Evolutionary conservation across 2,329 filamentous ascomycete genomes (phyloP), one percentile per base, ranked within the genome.

Genomic region (Leptodontidium sp.): DNA sequence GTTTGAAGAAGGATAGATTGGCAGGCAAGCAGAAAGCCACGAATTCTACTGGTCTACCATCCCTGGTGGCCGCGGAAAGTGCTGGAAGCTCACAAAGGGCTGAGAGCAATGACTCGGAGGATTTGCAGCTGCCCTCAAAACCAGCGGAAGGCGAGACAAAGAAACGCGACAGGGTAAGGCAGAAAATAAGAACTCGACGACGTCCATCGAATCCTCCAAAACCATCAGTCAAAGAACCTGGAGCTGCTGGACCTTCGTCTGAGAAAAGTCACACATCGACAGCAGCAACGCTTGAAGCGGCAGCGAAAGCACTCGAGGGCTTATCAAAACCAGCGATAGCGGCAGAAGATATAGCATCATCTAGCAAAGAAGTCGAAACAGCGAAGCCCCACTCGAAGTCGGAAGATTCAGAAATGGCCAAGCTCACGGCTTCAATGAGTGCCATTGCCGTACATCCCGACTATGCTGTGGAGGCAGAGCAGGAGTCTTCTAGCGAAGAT

Each of bases 181-280:
- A 72, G 17, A 78, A 75, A 64, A 70, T 78, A 17, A 79, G 75
- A 69, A 73, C 68, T 62, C 73, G 76, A 66, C 73, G 74, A 35
- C 74, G 74, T 15, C 70, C 68, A 68, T 74, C 75, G 4, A 75
- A 72, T 11, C 40, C 62, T 15, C 64, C 70, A 12, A 62, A 43
- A 50, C 52, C 68, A 38, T 21, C 53, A 21, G 32, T n/a, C 5
- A 69, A 66, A 50, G 70, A 71, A n/a, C 15, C 40, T n/a, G 58
- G 40, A 61, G 49, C 35, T 21, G 55, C 45, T 7, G 21, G 29
- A 40, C 50, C 26, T 29, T 47, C 52, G 15, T 15, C 35, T 14
- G 50, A 70, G 12, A 70, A 66, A n/a, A 64, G 68, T 52, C 59
- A 57, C 21, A 32, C 47, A 49, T 70, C 67, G 12, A 71, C 69